Conservation (phyloP, 106 monocot genomes). For the Apostasia ramifera region DNA sequence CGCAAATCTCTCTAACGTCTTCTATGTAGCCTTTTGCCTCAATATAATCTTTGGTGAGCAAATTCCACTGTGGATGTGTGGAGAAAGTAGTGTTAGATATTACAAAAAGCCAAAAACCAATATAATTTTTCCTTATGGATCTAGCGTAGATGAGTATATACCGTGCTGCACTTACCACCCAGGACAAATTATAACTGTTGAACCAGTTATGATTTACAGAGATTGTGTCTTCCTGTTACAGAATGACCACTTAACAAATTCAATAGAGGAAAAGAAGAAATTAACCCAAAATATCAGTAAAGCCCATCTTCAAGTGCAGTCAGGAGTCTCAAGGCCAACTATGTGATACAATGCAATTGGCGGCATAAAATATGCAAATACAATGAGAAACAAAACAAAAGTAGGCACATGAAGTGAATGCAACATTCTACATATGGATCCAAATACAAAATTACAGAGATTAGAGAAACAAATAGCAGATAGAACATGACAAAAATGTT, state of each 20-base stretch:
- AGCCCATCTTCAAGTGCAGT: too few species aligned
- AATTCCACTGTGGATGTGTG: conserved; percentile 50
- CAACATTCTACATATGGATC: not conserved
- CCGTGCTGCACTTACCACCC: conserved; percentile 58
- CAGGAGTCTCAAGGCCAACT: too few species aligned
- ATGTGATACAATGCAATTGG: too few species aligned
- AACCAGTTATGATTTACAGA: conserved; percentile 99
- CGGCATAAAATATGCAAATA: too few species aligned
- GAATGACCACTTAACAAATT: not conserved
- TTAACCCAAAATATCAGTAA: too few species aligned
- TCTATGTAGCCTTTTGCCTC: conserved; percentile 90
- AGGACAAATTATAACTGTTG: conserved; percentile 81
- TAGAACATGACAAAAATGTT: not conserved
- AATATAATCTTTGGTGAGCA: conserved; percentile 71
- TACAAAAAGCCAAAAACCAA: not conserved
- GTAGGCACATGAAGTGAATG: too few species aligned
- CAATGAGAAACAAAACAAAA: too few species aligned
- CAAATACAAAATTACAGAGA: not conserved
- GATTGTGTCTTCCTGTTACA: conserved; percentile 82
- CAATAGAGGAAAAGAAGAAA: too few species aligned
- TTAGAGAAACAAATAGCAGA: not conserved
- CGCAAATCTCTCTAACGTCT: conserved; percentile 84
- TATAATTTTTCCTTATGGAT: not conserved
- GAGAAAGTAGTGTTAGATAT: not conserved
- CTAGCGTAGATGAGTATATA: not conserved